A percentile compares a stretch with the other conserved stretches of the same genome.
These are phyloP conservation scores for Solanum hybrid DNA, from an alignment of 305 asterid species.

Conservation along the genomic window DNA sequence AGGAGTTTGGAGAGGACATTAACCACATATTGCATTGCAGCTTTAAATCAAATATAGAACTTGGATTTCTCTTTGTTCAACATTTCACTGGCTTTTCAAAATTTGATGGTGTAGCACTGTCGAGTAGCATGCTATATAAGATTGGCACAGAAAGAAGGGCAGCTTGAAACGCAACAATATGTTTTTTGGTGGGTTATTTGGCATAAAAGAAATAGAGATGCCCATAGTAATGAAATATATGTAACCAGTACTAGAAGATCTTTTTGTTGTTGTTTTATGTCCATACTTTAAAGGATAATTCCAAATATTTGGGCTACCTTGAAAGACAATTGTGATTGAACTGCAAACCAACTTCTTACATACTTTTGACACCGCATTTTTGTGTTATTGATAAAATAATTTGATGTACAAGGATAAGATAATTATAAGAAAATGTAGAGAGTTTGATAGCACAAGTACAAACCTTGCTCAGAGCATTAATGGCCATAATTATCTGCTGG, in stretches of 20 bases:
- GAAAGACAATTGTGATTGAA: background rate
- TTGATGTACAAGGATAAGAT: background rate
- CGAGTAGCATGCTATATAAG: background rate
- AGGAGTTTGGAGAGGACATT: background rate
- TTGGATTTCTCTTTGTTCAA: background rate
- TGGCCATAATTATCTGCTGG: slow-evolving; percentile 79
- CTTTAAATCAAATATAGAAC: background rate
- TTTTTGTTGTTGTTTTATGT: background rate
- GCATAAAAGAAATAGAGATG: background rate
- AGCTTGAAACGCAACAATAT: background rate
- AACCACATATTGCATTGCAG: background rate
- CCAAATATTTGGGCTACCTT: background rate
- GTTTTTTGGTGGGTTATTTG: background rate
- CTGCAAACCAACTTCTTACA: background rate
- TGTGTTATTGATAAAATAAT: background rate
- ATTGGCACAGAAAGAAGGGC: background rate
- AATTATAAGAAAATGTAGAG: background rate
- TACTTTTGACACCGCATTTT: background rate
- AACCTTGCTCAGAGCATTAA: slow-evolving; percentile 83
- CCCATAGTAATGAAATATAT: background rate
- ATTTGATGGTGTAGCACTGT: background rate
- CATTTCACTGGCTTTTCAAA: background rate
- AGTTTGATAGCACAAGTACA: background rate
- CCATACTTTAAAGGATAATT: background rate
- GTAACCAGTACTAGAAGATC: background rate